Conservation (phyloP, 805 yeast genomes). For the Isabelozyma heimii region DNA sequence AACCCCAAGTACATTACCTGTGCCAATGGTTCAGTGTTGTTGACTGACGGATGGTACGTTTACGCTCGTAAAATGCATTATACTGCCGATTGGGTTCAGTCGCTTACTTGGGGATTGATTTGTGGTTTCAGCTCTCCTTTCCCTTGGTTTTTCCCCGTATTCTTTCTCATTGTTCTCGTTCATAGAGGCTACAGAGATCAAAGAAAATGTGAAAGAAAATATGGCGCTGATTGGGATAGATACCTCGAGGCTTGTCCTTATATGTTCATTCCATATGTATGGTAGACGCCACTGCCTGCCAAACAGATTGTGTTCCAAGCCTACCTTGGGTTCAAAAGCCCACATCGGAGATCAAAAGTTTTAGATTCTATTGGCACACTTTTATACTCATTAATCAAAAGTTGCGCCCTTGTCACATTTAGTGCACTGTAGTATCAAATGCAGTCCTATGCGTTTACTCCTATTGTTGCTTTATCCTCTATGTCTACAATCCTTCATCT, state of each 20-base stretch:
- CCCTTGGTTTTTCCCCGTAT: constrained; percentile 95
- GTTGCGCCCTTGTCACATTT: not conserved
- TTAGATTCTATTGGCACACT: no score
- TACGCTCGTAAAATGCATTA: constrained; percentile 94
- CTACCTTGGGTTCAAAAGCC: no score
- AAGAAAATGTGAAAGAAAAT: constrained; percentile 78
- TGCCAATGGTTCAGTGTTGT: constrained; percentile 76
- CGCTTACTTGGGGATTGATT: constrained; percentile 86
- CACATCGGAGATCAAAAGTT: no score
- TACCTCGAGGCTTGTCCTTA: constrained; percentile 88
- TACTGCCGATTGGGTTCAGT: constrained; percentile 89
- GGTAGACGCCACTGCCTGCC: constrained; percentile 28
- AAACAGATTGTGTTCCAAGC: no score
- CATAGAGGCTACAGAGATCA: constrained; percentile 91
- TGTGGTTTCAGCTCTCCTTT: constrained; percentile 87
- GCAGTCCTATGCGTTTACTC: no score
- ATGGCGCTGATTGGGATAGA: constrained; percentile 91
- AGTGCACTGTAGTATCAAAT: no score
- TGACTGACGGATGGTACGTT: constrained; percentile 92
- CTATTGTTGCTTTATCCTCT: not conserved
- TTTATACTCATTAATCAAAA: no score
- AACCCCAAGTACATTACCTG: constrained; percentile 86
- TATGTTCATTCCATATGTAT: constrained; percentile 84
- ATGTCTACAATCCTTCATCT: not conserved
- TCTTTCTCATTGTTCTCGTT: constrained; percentile 80